Evolutionary conservation across 2,329 filamentous ascomycete species (phyloP).

Genomic region (Coniochaeta hoffmannii): DNA sequence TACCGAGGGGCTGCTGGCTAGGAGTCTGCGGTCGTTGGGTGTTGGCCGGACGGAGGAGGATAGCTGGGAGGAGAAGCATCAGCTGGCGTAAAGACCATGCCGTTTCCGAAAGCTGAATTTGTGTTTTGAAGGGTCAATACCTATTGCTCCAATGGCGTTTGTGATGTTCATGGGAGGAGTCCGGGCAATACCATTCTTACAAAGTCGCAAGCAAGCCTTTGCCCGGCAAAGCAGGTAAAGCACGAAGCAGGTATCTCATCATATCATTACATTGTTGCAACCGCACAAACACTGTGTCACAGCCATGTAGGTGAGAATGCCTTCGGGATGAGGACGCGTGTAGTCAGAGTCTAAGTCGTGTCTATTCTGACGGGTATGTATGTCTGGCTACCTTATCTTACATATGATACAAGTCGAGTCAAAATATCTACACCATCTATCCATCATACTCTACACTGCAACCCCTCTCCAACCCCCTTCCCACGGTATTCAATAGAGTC

Average conservation of each 20-base stretch:
- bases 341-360: neutral
- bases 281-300: no score
- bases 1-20: conserved; percentile 62
- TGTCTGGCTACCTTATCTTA: neutral
- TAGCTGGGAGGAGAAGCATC: neutral
- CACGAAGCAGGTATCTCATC: no score
- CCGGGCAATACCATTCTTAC: no score
- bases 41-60: conserved; percentile 16
- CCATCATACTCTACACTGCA: neutral
- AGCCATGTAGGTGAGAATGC: no score
- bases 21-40: conserved; percentile 57
- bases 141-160: no score
- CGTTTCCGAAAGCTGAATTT: no score
- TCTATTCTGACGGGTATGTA: neutral
- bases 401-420: conserved; percentile 1
- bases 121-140: neutral
- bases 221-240: no score
- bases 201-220: no score
- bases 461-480: neutral
- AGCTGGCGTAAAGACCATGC: neutral
- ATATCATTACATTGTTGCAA: no score
- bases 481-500: neutral
- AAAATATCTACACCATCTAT: neutral
- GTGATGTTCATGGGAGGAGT: no score
- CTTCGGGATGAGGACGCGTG: no score